Base-by-base conservation (phyloP, 2,329 filamentous ascomycete genomes). In the Ophiobolus disseminans region DNA sequence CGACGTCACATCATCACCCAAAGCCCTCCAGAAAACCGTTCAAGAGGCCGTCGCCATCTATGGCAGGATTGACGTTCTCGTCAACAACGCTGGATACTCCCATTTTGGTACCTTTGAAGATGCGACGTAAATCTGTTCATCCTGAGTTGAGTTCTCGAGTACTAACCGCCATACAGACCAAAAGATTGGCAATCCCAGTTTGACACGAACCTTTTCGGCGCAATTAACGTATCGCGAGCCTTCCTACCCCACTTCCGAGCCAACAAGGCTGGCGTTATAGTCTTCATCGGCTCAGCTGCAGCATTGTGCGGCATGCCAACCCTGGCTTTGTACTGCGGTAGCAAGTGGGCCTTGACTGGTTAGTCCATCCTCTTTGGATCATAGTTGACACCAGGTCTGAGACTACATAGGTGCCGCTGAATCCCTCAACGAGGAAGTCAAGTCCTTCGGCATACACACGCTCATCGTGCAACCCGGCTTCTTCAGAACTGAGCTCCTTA, bases 231-330 rank as follows among this genome's bases (percentile, higher is more conserved):
- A 9, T 69, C 72, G 4, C 70, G 68, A 8, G 65, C 73, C 4
- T 47, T 73, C 16, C 57, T 78, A 1, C 74, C 71, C 1, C 58
- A 70, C 16, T 69, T 78, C 58, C 71, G 76, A 55, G n/a, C 70
- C 69, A 48, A 50, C 45, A 13, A 46, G 13, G 56, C 56, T 1
- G 74, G 74, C 1, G 68, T 63, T 2, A 57, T 82, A 1, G 76
- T 76, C 4, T 77, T 75, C 30, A 39, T 52, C 3, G 40, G 45
- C 16, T 48, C 39, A 28, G 38, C 17, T 22, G 30, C 14, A 45
- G 36, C 16, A 14, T 36, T 40, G 37, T 22, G 30, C 13, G 21
- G 20, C 28, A 26, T 25, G 16, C 21, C 23, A 25, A 35, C 14
- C 20, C 6, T 25, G 21, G 8, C 3, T 19, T 22, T 34, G 31